Conservation (phyloP, 1,284 basidiomycete genomes). For the Ustilago bromivora region DNA sequence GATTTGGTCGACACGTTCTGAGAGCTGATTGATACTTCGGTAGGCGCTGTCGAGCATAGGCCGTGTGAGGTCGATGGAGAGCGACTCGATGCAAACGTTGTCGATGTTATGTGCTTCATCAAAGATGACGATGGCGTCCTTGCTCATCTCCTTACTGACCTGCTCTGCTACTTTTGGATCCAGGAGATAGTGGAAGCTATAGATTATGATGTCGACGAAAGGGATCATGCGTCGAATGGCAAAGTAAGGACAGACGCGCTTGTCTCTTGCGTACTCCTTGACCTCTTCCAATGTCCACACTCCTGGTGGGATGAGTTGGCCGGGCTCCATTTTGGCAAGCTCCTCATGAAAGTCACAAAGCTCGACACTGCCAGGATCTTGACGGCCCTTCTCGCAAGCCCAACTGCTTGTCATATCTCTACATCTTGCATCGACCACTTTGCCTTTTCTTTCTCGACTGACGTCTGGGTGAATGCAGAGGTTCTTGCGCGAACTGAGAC, state of each 20-base stretch:
- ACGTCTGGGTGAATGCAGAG: slow-evolving; percentile 96
- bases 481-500: slow-evolving; percentile 95
- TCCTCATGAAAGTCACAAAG: slow-evolving; percentile 96
- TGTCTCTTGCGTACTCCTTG: slow-evolving; percentile 86
- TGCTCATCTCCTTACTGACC: slow-evolving; percentile 96
- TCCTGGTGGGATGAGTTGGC: slow-evolving; percentile 85
- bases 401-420: slow-evolving; percentile 91
- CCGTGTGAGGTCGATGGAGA: slow-evolving; percentile 97
- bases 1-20: slow-evolving; percentile 96
- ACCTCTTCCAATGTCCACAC: slow-evolving; percentile 96
- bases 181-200: slow-evolving; percentile 98
- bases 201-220: slow-evolving; percentile 95
- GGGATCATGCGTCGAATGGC: slow-evolving; percentile 97
- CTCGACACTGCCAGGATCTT: slow-evolving; percentile 89
- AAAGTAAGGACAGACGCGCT: slow-evolving; percentile 94
- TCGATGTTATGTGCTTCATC: slow-evolving; percentile 99
- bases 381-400: slow-evolving; percentile 85
- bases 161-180: slow-evolving; percentile 99
- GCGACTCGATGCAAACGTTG: slow-evolving; percentile 98
- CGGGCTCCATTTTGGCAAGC: slow-evolving; percentile 83
- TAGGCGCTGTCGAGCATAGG: slow-evolving; percentile 97
- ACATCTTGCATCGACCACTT: slow-evolving; percentile 95
- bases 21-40: slow-evolving; percentile 86
- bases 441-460: slow-evolving; percentile 96
- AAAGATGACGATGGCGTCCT: slow-evolving; percentile 98